Base-by-base conservation (phyloP, 805 yeast species). In the Scheffersomyces stipitis region DNA sequence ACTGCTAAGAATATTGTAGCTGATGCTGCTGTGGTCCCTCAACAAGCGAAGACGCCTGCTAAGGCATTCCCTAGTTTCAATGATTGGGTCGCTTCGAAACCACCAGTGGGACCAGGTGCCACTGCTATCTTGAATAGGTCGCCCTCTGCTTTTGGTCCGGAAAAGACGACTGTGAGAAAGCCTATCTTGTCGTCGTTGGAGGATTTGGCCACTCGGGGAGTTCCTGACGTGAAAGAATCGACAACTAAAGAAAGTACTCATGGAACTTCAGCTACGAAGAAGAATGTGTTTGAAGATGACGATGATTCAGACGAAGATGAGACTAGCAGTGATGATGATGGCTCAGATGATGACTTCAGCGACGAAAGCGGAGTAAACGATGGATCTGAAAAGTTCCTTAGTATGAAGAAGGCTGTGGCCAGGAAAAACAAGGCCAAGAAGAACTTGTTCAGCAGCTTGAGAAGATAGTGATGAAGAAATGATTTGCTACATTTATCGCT, bases 121-220 rank as follows among this genome's bases (percentile, higher is more conserved):
- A 20, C 24, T 7, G 24, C 24, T 20, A 20, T 20, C 10, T 20
- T 20, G 30, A 12, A 16, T 15, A 14, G 5, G 30, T 9, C 24
- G 24, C 24, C 24, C 6, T 5, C 26, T 9, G 17, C 22, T 10
- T 28, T 29, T 17, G 16, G 33, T 18, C 9, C 32, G 8, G 22
- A 28, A 15, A 34, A n/a, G 18, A 13, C 34, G 3, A 33, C 29
- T 13, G 48, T 49, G n/a, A 52, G 45, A 33, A 54, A 51, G 31
- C 66, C 66, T 1, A 74, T 81, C 0, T 66, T 78, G 36, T 47
- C 57, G 13, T 75, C 85, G 1, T 58, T 83, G 22, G 73, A 78
- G 3, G 84, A 81, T 41, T 61, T 83, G 40, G 80, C 73, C 4
- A 68, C 73, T n/a, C 66, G 81, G 35, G 88, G 86, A 3, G 71